Conservation (phyloP, 1,139 yeast species). For the Candida anutae region DNA sequence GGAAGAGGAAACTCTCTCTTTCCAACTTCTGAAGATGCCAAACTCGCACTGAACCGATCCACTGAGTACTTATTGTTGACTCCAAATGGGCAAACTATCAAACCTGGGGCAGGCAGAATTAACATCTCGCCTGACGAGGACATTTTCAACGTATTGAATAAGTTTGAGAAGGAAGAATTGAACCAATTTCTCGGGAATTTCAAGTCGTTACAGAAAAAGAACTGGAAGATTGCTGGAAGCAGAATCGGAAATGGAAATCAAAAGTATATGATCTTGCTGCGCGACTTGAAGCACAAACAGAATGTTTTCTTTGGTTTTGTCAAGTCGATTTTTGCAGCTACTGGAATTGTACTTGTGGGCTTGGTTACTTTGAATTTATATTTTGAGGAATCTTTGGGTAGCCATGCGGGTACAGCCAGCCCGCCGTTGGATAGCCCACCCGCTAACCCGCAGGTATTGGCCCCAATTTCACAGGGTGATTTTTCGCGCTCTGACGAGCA, state of each 20-base stretch:
- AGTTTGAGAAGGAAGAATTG: constrained; percentile 26
- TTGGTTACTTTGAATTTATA: constrained; percentile 23
- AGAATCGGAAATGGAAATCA: constrained; percentile 16
- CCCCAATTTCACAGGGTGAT: too few species aligned
- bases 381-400: constrained; percentile 6
- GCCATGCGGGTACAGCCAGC: too few species aligned
- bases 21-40: constrained; percentile 1
- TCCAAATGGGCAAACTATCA: constrained; percentile 33
- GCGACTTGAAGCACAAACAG: constrained; percentile 9
- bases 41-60: constrained; percentile 1
- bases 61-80: constrained; percentile 40
- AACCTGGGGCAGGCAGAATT: constrained; percentile 33
- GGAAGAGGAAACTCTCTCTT: constrained; percentile 3
- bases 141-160: constrained; percentile 36
- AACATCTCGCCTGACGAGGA: constrained; percentile 34
- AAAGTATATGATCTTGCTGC: constrained; percentile 26
- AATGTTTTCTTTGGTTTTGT: constrained; percentile 9
- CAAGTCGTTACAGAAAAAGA: constrained; percentile 26
- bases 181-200: constrained; percentile 19
- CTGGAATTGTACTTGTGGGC: constrained; percentile 25
- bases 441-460: too few species aligned
- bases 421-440: too few species aligned
- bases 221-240: constrained; percentile 43
- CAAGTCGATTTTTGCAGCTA: constrained; percentile 23
- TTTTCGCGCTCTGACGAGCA: too few species aligned